Evolutionary conservation across 352 stramenopile species (phyloP).

Genomic region (Phytopythium ostracodes): DNA sequence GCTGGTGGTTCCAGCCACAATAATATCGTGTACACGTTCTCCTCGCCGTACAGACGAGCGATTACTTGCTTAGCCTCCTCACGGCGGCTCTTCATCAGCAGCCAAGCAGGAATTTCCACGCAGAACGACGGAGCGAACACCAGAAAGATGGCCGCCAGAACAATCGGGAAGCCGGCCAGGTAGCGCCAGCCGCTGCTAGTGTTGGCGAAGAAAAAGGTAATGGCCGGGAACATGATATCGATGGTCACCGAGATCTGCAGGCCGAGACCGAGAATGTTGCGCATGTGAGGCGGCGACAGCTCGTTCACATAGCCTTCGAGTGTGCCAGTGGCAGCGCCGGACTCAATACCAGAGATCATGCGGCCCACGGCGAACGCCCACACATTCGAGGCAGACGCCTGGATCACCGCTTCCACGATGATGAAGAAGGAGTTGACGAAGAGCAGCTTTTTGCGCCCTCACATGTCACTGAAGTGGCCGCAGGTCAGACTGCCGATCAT

Average conservation of each 20-base stretch:
- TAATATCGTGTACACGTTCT: conserved; percentile 12
- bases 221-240: conserved; percentile 21
- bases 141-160: conserved; percentile 40
- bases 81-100: not conserved
- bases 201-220: conserved; percentile 57
- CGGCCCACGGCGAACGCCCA: not conserved
- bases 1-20: conserved; percentile 15
- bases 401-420: not conserved
- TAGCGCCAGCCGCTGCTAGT: conserved; percentile 37
- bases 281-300: conserved; percentile 4
- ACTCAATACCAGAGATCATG: conserved; percentile 25
- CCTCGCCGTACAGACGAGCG: conserved; percentile 17
- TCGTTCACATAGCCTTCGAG: conserved; percentile 15
- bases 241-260: conserved; percentile 21
- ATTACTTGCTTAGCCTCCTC: conserved; percentile 19
- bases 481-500: conserved; percentile 42
- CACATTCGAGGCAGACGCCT: not conserved
- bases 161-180: conserved; percentile 34
- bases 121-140: conserved; percentile 32
- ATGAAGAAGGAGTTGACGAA: conserved; percentile 11
- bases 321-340: conserved; percentile 20
- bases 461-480: conserved; percentile 23
- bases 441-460: conserved; percentile 13
- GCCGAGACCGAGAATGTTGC: conserved; percentile 19
- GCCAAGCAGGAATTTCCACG: conserved; percentile 25